Evolutionary conservation across 371 early-diverging fungal species (phyloP).

Genomic region (Mucor saturninus): DNA sequence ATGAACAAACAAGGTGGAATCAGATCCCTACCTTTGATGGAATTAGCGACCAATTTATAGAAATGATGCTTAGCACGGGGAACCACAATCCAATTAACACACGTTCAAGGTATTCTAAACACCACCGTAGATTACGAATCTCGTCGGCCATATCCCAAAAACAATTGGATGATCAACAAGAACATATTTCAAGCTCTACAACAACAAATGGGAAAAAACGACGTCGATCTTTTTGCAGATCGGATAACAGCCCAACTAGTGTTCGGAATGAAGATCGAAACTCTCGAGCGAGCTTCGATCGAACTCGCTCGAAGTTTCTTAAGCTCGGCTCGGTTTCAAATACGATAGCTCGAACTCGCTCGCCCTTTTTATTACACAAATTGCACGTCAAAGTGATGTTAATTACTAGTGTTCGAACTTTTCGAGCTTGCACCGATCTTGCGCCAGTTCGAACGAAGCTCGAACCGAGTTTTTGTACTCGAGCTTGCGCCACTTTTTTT

Average conservation of each 20-base stretch:
- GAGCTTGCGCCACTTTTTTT: no score
- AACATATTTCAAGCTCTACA: constrained; percentile 10
- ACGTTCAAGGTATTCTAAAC: constrained; percentile 25
- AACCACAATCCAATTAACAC: constrained; percentile 26
- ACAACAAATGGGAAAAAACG: constrained; percentile 8
- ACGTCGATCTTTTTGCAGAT: constrained; percentile 18
- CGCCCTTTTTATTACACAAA: no score
- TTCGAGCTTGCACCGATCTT: no score
- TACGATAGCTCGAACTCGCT: no score
- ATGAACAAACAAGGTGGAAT: constrained; percentile 38
- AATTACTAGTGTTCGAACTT: no score
- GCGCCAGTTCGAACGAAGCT: no score
- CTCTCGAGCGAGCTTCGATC: no score
- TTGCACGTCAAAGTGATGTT: no score
- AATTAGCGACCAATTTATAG: constrained; percentile 28
- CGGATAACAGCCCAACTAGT: constrained; percentile 6
- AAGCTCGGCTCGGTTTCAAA: no score
- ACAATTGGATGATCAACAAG: constrained; percentile 19
- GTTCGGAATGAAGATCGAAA: no score
- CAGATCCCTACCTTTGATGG: constrained; percentile 21
- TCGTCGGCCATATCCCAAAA: constrained; percentile 17
- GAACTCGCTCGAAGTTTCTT: no score
- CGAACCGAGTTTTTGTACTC: no score
- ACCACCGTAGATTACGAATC: constrained; percentile 23
- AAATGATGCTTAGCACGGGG: constrained; percentile 20